These are phyloP conservation scores for Cordyceps militaris DNA, from an alignment of 2,329 filamentous ascomycete species.

Conservation along the genomic window DNA sequence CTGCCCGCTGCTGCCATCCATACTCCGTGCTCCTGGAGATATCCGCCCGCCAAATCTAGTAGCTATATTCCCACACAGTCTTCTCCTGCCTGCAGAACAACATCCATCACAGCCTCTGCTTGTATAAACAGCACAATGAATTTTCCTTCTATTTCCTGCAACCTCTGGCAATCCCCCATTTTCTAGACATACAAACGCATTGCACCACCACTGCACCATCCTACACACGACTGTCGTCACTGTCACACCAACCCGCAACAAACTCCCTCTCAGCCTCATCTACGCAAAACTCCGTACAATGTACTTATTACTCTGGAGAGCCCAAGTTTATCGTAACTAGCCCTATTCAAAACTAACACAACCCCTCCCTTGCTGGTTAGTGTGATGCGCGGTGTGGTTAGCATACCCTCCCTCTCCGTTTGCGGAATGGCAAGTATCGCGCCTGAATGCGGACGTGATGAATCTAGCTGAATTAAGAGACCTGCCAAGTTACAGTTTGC, in stretches of 20 bases:
- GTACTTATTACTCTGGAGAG: background rate
- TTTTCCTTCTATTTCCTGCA: background rate
- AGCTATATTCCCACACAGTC: background rate
- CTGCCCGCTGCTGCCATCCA: background rate
- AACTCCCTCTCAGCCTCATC: background rate
- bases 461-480: background rate
- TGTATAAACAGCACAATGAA: background rate
- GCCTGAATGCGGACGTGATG: conserved; percentile 1
- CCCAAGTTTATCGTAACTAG: background rate
- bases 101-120: background rate
- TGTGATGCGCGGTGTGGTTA: background rate
- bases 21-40: background rate
- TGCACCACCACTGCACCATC: background rate
- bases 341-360: background rate
- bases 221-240: background rate
- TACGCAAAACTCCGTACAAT: background rate
- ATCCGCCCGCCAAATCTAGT: background rate
- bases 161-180: background rate
- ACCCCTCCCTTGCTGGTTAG: background rate
- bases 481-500: background rate
- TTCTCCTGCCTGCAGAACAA: background rate
- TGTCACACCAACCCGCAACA: background rate
- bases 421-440: conserved; percentile 3
- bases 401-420: background rate
- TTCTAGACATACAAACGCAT: background rate